Conservation (phyloP, 2,329 filamentous ascomycete species). For the Botrytis porri region DNA sequence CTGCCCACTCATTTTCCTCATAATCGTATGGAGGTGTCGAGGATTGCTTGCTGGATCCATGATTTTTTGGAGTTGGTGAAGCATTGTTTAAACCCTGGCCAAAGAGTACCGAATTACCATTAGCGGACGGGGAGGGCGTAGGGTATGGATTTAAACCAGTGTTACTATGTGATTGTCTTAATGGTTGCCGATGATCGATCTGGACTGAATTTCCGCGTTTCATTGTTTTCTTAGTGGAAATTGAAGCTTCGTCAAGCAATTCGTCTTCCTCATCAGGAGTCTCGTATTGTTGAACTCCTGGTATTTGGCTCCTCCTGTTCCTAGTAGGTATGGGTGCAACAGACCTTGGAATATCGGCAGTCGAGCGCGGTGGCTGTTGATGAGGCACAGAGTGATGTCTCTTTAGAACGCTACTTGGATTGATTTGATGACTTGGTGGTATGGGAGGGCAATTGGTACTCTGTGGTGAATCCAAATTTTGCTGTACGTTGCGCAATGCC, state of each 20-base stretch:
- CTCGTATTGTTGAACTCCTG: constrained; percentile 80
- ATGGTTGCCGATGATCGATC: constrained; percentile 45
- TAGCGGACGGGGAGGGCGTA: constrained; percentile 74
- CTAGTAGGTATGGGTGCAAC: constrained; percentile 69
- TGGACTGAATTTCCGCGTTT: constrained; percentile 48
- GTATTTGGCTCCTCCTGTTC: constrained; percentile 73
- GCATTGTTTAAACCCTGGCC: constrained; percentile 53
- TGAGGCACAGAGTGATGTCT: constrained; percentile 63
- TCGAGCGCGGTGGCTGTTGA: constrained; percentile 52
- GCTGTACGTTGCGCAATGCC: constrained; percentile 54
- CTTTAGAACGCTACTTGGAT: constrained; percentile 54
- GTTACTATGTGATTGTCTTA: constrained; percentile 64
- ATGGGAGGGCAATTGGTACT: constrained; percentile 41
- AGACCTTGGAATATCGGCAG: constrained; percentile 56
- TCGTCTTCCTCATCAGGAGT: constrained; percentile 96
- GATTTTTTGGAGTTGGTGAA: constrained; percentile 45
- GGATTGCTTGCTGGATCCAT: constrained; percentile 63
- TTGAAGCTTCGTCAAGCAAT: constrained; percentile 82
- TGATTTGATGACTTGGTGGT: constrained; percentile 53
- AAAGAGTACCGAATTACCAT: constrained; percentile 73
- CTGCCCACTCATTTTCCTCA: constrained; percentile 89
- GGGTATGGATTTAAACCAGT: constrained; percentile 62
- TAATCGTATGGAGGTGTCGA: constrained; percentile 95
- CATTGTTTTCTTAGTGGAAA: constrained; percentile 72
- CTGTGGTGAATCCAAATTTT: constrained; percentile 45